A percentile compares a stretch with the other conserved stretches of the same genome.
Evolutionary conservation across 1,139 yeast genomes (phyloP).

Genomic region (Lodderomyces margitis): DNA sequence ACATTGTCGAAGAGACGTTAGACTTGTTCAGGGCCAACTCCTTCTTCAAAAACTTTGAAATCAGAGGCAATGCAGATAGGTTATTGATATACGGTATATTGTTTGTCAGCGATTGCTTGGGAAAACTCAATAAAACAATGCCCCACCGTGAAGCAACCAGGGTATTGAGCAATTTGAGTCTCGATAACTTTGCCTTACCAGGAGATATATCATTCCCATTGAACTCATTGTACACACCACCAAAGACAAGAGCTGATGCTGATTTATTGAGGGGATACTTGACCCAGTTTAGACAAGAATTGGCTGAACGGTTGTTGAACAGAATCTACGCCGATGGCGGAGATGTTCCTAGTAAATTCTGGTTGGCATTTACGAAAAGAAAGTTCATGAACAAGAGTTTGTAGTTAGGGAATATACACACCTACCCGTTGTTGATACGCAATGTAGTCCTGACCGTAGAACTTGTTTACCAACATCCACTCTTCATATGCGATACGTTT

Average conservation of each 20-base stretch:
- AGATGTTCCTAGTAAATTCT: slow-evolving; percentile 64
- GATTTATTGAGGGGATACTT: slow-evolving; percentile 79
- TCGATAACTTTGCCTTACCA: slow-evolving; percentile 87
- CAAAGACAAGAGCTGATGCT: slow-evolving; percentile 70
- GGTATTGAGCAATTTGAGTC: slow-evolving; percentile 73
- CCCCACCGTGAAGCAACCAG: slow-evolving; percentile 66
- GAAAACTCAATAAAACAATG: slow-evolving; percentile 50
- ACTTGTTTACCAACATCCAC: slow-evolving; percentile 25
- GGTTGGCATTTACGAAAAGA: slow-evolving; percentile 95
- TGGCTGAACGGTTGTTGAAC: slow-evolving; percentile 74
- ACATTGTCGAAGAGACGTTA: slow-evolving; percentile 84
- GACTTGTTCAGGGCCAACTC: slow-evolving; percentile 95
- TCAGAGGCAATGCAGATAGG: slow-evolving; percentile 93
- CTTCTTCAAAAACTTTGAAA: slow-evolving; percentile 94
- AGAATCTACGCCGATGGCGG: slow-evolving; percentile 65
- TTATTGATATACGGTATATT: slow-evolving; percentile 94
- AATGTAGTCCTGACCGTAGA: slow-evolving; percentile 30
- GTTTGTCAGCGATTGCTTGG: slow-evolving; percentile 80
- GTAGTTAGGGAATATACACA: slow-evolving; percentile 35
- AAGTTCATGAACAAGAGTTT: slow-evolving; percentile 88
- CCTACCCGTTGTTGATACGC: slow-evolving; percentile 25
- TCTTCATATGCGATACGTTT: slow-evolving; percentile 39
- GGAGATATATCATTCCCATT: slow-evolving; percentile 95
- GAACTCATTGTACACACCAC: slow-evolving; percentile 78
- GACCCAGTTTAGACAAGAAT: slow-evolving; percentile 92